A percentile compares a stretch with the other conserved stretches of the same genome.
phyloP scores from a whole-genome alignment of 2,329 filamentous ascomycete genomes.

The Fusarium sarcochroum region DNA sequence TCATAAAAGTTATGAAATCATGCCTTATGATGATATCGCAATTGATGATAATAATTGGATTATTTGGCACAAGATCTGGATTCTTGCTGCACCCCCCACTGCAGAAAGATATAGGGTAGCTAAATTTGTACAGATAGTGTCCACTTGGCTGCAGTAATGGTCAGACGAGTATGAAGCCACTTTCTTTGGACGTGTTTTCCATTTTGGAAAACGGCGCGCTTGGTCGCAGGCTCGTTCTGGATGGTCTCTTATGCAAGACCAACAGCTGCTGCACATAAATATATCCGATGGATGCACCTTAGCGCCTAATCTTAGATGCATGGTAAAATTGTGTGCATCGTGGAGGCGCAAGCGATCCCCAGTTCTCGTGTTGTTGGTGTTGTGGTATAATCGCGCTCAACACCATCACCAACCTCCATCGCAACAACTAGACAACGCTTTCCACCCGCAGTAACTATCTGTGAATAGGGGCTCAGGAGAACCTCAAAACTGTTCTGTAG shows the following conservation, averaged over 20 bases:
- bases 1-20: too few species aligned
- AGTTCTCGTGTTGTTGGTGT: constrained; percentile 18
- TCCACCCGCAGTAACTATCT: constrained; percentile 5
- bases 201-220: constrained; percentile 41
- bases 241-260: constrained; percentile 30
- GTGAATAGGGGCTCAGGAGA: constrained; percentile 41
- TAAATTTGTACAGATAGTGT: constrained; percentile 18
- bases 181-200: constrained; percentile 35
- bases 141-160: constrained; percentile 42
- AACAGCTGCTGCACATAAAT: constrained; percentile 24
- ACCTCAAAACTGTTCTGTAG: constrained; percentile 15
- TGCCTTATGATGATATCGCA: too few species aligned
- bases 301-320: constrained; percentile 24
- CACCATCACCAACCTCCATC: constrained; percentile 18
- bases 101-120: constrained; percentile 45
- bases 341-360: constrained; percentile 15
- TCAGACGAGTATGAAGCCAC: constrained; percentile 38
- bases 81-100: too few species aligned
- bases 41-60: too few species aligned
- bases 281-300: constrained; percentile 21
- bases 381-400: constrained; percentile 15
- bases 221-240: constrained; percentile 31
- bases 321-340: constrained; percentile 13
- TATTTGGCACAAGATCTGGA: too few species aligned
- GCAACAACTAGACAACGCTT: constrained; percentile 34